A percentile compares a stretch with the other conserved stretches of the same genome.
Evolutionary conservation across 176 grass and related monocot species (phyloP).

Genomic region (Poa pratensis): DNA sequence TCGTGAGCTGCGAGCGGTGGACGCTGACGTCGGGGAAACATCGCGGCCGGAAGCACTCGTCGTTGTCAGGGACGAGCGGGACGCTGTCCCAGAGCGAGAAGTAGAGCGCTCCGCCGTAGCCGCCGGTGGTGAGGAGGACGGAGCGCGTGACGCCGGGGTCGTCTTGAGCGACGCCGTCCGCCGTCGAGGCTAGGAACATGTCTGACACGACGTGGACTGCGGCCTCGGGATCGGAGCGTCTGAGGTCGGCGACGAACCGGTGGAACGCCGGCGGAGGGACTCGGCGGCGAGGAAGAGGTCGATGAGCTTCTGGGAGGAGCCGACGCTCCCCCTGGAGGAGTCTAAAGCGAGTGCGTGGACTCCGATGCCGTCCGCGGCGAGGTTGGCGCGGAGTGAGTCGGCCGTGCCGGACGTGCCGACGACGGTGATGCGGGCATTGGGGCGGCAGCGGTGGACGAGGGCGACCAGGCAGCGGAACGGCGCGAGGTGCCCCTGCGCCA

Average conservation of each 20-base stretch:
- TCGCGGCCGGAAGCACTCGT: neutral
- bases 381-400: neutral
- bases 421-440: slow-evolving; percentile 33
- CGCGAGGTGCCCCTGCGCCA: slow-evolving; percentile 50
- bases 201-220: slow-evolving; percentile 41
- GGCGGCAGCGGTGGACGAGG: slow-evolving; percentile 8
- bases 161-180: slow-evolving; percentile 30
- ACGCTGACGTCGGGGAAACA: slow-evolving; percentile 27
- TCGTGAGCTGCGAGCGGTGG: slow-evolving; percentile 44
- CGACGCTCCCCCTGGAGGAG: neutral
- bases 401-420: neutral
- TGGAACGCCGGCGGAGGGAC: slow-evolving; percentile 49
- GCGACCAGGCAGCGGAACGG: slow-evolving; percentile 44
- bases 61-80: slow-evolving; percentile 11
- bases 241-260: slow-evolving; percentile 31
- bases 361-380: neutral
- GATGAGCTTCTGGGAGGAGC: slow-evolving; percentile 30
- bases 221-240: neutral
- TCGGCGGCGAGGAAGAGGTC: slow-evolving; percentile 48
- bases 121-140: slow-evolving; percentile 48
- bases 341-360: slow-evolving; percentile 44
- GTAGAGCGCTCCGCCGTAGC: slow-evolving; percentile 43
- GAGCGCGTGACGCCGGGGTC: slow-evolving; percentile 32
- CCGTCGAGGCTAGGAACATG: slow-evolving; percentile 46
- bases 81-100: slow-evolving; percentile 49